phyloP scores from a whole-genome alignment of 108 stramenopile genomes.

The Cyclotella kingstonii region DNA sequence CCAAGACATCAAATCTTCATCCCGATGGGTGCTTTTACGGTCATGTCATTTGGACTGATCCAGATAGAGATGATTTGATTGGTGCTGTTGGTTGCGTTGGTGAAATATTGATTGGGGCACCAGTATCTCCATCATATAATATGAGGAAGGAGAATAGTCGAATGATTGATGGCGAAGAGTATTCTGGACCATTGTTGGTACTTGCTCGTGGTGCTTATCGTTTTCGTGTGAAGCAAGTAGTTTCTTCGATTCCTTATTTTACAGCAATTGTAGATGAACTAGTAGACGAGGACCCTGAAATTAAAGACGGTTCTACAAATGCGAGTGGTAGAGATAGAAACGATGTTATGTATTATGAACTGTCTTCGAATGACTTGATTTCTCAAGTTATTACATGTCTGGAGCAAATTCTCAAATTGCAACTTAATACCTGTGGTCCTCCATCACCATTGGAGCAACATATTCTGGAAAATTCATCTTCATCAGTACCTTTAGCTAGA shows the following conservation, averaged over 20 bases:
- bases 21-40: constrained; percentile 50
- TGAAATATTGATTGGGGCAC: constrained; percentile 60
- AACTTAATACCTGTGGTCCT: constrained; percentile 36
- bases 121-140: constrained; percentile 6
- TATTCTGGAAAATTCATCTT: constrained; percentile 55
- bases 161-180: constrained; percentile 13
- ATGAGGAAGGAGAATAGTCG: constrained; percentile 6
- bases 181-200: constrained; percentile 37
- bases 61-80: constrained; percentile 31
- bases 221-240: constrained; percentile 72
- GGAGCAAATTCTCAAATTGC: constrained; percentile 21
- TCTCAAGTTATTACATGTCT: constrained; percentile 51
- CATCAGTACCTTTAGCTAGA: constrained; percentile 36
- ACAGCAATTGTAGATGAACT: constrained; percentile 82
- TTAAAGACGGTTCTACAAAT: not conserved
- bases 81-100: constrained; percentile 80
- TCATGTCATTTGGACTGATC: constrained; percentile 55
- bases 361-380: constrained; percentile 51
- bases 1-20: not conserved
- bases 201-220: constrained; percentile 67
- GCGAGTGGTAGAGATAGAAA: constrained; percentile 44
- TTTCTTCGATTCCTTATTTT: constrained; percentile 69
- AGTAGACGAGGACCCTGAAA: constrained; percentile 49
- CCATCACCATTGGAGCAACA: constrained; percentile 69
- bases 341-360: constrained; percentile 44